Conservation (phyloP, 345 rosid genomes). For the Turritis glabra region DNA sequence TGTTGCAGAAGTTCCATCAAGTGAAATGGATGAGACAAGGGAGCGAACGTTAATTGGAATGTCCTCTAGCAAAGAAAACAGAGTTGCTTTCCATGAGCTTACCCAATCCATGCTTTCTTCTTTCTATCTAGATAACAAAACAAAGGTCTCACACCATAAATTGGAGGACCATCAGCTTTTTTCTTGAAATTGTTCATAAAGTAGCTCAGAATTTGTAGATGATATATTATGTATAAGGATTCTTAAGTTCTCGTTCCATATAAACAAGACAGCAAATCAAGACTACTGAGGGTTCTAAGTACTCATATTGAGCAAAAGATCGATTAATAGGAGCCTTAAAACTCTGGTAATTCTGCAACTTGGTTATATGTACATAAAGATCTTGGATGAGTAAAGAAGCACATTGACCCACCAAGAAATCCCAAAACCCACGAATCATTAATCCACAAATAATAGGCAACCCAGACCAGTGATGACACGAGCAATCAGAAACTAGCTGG, state of each 20-base stretch:
- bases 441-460: neutral
- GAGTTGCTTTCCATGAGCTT: slow-evolving; percentile 72
- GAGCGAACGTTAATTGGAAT: slow-evolving; percentile 64
- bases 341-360: no score
- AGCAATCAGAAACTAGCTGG: neutral
- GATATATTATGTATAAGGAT: neutral
- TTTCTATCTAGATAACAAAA: slow-evolving; percentile 74
- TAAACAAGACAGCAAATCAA: neutral
- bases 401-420: no score
- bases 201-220: neutral
- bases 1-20: slow-evolving; percentile 95
- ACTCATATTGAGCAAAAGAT: neutral
- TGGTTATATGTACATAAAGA: no score
- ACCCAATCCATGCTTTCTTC: slow-evolving; percentile 73
- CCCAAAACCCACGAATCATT: no score
- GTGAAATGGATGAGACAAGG: slow-evolving; percentile 64
- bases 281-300: neutral
- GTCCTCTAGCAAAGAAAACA: slow-evolving; percentile 65
- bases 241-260: neutral
- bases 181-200: neutral
- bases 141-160: slow-evolving; percentile 34
- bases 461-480: neutral
- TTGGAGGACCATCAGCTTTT: no score
- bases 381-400: neutral
- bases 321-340: no score